Base-by-base conservation (phyloP, 257 asterid species). In the Gentiana macrophylla region DNA sequence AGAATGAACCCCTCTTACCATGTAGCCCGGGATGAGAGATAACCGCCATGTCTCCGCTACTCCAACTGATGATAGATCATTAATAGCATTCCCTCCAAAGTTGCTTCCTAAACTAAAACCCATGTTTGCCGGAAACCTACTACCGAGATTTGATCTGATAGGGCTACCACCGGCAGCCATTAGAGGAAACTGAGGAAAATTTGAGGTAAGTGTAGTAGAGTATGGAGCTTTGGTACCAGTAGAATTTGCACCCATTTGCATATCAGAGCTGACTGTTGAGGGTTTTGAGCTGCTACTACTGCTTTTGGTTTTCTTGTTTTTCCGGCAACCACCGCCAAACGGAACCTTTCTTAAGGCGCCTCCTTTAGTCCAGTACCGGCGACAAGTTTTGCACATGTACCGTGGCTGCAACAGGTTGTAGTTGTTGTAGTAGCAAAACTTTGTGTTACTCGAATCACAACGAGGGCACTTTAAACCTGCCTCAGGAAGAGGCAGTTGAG, bases 291-390 rank as follows among this genome's bases (percentile, higher is more conserved):
- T 59, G 2, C 55, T 59, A 57, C 52, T 65, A 2, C 57, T 58
- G 62, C 54, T 64, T 61, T 75, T 75, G 56, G 41, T 72, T 55
- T 67, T 71, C 68, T 75, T 75, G 73, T 71, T 75, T 51, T 78
- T 75, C 47, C 80, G 52, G 74, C 80, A 74, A n/a, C 77, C 80
- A 1, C 80, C 80, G 44, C 80, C 80, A 2, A 70, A 77, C 1
- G 80, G 80, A n/a, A 74, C 80, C 45, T 57, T 74, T 50, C 80
- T 63, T 32, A 74, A 52, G 38, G 80, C 80, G 0, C 80, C 80
- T 0, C 77, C 77, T 15, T 66, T 57, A 1, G 80, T 74, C 80
- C 80, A 74, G 36, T 74, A 74, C 4, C 80, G 65, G 3, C 80
- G 71, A 51, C 80, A 74, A 1, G 72, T 67, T 72, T 74, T 74